Evolutionary conservation across 805 yeast genomes (phyloP).

Genomic region (Saccharomycopsis fermentans): DNA sequence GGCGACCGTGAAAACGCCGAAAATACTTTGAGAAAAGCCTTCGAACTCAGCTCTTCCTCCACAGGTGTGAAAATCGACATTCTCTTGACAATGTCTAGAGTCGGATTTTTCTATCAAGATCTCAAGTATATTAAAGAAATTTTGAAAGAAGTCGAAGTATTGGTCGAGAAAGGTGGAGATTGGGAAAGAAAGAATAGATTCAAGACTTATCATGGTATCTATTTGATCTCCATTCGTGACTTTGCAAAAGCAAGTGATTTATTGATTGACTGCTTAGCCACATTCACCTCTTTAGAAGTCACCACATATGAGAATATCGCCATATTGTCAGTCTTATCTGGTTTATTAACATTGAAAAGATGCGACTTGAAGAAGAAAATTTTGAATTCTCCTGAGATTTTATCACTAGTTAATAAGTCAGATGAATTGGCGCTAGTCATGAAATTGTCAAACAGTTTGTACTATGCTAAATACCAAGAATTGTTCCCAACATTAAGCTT

Average conservation of each 20-base stretch:
- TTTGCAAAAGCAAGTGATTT: constrained; percentile 78
- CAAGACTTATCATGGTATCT: constrained; percentile 85
- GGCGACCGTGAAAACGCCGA: constrained; percentile 72
- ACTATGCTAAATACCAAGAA: constrained; percentile 76
- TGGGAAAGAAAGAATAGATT: constrained; percentile 97
- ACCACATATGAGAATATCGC: constrained; percentile 86
- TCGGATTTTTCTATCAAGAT: constrained; percentile 87
- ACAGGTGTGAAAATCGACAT: constrained; percentile 89
- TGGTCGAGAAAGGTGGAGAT: constrained; percentile 95
- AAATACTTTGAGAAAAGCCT: constrained; percentile 57
- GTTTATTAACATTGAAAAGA: constrained; percentile 72
- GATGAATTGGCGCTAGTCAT: constrained; percentile 70
- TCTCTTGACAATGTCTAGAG: constrained; percentile 65
- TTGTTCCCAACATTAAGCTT: constrained; percentile 70
- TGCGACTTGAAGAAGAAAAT: constrained; percentile 75
- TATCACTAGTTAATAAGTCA: constrained; percentile 66
- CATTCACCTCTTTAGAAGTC: constrained; percentile 88
- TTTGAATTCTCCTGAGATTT: constrained; percentile 88
- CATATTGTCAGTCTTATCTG: constrained; percentile 79
- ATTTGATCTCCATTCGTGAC: constrained; percentile 73
- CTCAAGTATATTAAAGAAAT: constrained; percentile 56
- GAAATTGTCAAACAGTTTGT: constrained; percentile 73
- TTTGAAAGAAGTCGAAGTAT: constrained; percentile 58
- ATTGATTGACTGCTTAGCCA: constrained; percentile 83
- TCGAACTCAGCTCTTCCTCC: constrained; percentile 61